Percentiles rank a stretch among this genome's conserved stretches.
Conservation (phyloP, 352 stramenopile genomes). For the Phytophthora nicotianae region DNA sequence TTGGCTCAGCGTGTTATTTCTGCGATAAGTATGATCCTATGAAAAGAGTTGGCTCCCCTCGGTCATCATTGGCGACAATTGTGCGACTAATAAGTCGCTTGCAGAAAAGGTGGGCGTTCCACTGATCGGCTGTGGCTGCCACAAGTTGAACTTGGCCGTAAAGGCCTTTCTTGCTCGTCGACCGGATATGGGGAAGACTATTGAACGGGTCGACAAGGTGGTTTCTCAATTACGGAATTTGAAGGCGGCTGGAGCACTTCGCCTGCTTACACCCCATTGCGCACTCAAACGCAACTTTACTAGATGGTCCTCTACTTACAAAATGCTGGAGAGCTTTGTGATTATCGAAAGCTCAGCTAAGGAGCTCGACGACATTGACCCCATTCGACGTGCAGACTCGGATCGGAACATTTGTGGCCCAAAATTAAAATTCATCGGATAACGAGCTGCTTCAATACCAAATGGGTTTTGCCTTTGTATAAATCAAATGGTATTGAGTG, state of each 20-base stretch:
- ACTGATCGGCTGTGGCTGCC: not conserved
- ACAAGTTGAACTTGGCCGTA: not conserved
- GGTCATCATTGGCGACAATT: not conserved
- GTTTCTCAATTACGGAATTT: not conserved
- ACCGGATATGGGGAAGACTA: not conserved
- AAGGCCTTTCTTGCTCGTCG: not conserved
- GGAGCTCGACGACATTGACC: not conserved
- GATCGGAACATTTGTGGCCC: not conserved
- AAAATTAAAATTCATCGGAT: no score
- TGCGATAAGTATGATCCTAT: no score
- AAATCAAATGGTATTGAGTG: no score
- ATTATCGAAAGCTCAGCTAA: not conserved
- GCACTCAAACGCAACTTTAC: not conserved
- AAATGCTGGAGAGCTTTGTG: conserved; percentile 2
- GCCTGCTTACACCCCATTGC: not conserved
- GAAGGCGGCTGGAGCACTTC: not conserved
- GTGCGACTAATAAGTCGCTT: not conserved
- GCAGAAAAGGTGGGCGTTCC: not conserved
- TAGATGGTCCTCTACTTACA: not conserved
- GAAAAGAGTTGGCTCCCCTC: no score
- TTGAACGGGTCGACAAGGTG: not conserved
- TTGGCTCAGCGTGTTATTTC: no score
- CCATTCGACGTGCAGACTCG: not conserved
- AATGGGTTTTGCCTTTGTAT: no score
- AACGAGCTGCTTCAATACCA: no score